phyloP scores from a whole-genome alignment of 345 rosid genomes.

The Erodium maritimum region DNA sequence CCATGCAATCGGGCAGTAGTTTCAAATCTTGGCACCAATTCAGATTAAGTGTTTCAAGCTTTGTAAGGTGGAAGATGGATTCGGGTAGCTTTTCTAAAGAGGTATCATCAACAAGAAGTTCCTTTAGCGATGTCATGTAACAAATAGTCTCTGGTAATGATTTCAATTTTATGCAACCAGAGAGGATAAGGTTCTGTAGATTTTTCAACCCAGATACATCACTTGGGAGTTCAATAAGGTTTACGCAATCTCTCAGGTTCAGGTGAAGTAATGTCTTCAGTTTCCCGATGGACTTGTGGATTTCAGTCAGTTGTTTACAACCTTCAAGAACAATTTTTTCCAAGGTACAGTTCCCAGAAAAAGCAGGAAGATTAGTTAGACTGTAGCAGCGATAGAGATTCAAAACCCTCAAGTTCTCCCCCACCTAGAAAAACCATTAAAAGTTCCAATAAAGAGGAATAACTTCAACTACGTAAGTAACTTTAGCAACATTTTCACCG shows the following conservation, averaged over 20 bases:
- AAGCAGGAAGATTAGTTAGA: conserved; percentile 29
- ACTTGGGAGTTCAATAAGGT: conserved; percentile 26
- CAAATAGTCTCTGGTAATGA: conserved; percentile 28
- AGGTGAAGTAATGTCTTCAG: conserved; percentile 19
- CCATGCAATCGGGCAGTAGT: conserved; percentile 24
- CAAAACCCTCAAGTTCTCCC: conserved; percentile 32
- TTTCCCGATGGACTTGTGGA: conserved; percentile 31
- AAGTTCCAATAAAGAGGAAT: too few relatives aligned
- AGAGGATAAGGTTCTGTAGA: conserved; percentile 33
- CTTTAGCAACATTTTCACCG: neutral
- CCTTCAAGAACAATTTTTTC: conserved; percentile 29
- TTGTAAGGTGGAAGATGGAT: conserved; percentile 23
- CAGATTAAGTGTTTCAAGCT: conserved; percentile 37
- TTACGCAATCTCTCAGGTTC: conserved; percentile 26
- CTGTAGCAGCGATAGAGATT: conserved; percentile 24
- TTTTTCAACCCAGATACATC: conserved; percentile 29
- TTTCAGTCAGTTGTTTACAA: conserved; percentile 18
- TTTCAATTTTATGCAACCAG: conserved; percentile 22
- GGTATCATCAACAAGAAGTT: conserved; percentile 33
- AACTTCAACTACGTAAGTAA: too few relatives aligned
- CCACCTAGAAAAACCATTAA: conserved; percentile 14
- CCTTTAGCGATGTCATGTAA: conserved; percentile 33
- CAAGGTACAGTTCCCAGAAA: conserved; percentile 20
- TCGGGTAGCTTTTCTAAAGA: conserved; percentile 29
- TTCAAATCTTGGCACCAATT: conserved; percentile 15